Percentiles rank a stretch among this genome's conserved stretches.
phyloP scores from a whole-genome alignment of 2,329 filamentous ascomycete species.

The Blumeriella jaapii region DNA sequence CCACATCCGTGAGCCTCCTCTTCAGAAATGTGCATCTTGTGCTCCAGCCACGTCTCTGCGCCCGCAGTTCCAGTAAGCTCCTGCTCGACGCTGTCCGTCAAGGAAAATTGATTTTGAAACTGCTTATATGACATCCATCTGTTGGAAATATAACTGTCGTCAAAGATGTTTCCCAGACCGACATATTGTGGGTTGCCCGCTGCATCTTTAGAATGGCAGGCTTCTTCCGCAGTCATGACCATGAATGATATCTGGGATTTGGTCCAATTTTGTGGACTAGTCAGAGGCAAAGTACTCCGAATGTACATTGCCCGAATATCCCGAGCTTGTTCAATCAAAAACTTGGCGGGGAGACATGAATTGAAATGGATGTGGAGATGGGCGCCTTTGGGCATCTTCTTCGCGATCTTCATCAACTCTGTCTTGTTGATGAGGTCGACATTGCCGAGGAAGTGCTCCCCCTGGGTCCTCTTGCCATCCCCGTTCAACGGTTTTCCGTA shows the following conservation, averaged over 20 bases:
- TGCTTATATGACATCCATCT: constrained; percentile 35
- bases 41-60: constrained; percentile 42
- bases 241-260: constrained; percentile 24
- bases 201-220: constrained; percentile 16
- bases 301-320: constrained; percentile 57
- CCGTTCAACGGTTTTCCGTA: constrained; percentile 16
- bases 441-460: constrained; percentile 49
- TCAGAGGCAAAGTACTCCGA: constrained; percentile 45
- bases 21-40: constrained; percentile 51
- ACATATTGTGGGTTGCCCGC: constrained; percentile 15
- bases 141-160: constrained; percentile 34
- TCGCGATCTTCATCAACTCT: constrained; percentile 43
- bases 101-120: constrained; percentile 32
- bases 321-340: constrained; percentile 44
- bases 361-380: constrained; percentile 73
- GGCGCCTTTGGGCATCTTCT: constrained; percentile 55
- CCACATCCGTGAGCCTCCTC: constrained; percentile 43
- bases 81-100: constrained; percentile 22
- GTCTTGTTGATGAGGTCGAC: constrained; percentile 42
- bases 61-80: constrained; percentile 22
- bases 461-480: constrained; percentile 22
- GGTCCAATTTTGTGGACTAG: constrained; percentile 18
- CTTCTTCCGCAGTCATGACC: constrained; percentile 23
- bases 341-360: constrained; percentile 51
- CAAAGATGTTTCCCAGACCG: constrained; percentile 37